Evolutionary conservation across 352 stramenopile genomes (phyloP).

Genomic region (Proteromonas lacertae): DNA sequence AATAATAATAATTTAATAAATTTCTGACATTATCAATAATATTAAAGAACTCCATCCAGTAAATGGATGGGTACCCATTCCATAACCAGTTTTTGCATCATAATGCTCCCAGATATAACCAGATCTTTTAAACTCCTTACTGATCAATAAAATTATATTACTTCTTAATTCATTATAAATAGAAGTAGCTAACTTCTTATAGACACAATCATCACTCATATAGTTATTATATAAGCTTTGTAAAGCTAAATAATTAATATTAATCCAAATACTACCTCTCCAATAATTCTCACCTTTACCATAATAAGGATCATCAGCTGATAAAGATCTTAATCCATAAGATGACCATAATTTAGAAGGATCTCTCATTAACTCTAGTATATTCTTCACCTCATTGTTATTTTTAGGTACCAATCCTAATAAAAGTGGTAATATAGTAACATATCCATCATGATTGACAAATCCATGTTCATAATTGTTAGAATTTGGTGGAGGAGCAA

Average conservation of each 20-base stretch:
- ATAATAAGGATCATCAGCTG: too few relatives aligned
- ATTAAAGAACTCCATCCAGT: constrained; percentile 61
- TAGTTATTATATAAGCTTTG: constrained; percentile 12
- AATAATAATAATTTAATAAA: neutral
- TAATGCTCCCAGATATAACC: constrained; percentile 73
- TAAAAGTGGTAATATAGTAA: too few relatives aligned
- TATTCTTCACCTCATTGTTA: too few relatives aligned
- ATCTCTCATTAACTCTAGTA: too few relatives aligned
- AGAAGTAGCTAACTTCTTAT: neutral
- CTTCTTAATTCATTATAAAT: constrained; percentile 13
- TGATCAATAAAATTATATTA: constrained; percentile 12
- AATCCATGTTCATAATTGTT: too few relatives aligned
- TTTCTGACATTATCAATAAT: constrained; percentile 55
- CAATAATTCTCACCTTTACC: too few relatives aligned
- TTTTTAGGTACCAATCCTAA: too few relatives aligned
- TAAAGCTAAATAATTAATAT: constrained; percentile 55
- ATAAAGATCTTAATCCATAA: too few relatives aligned
- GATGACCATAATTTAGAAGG: too few relatives aligned
- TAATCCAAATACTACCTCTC: constrained; percentile 65
- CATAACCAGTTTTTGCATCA: constrained; percentile 33
- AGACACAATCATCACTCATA: too few relatives aligned
- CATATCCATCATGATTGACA: too few relatives aligned
- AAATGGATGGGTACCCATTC: constrained; percentile 51
- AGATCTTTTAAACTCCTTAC: constrained; percentile 32
- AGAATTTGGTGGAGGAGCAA: too few relatives aligned